These are phyloP conservation scores for Andalucia godoyi DNA, from an alignment of 78 protist species.

Conservation along the genomic window DNA sequence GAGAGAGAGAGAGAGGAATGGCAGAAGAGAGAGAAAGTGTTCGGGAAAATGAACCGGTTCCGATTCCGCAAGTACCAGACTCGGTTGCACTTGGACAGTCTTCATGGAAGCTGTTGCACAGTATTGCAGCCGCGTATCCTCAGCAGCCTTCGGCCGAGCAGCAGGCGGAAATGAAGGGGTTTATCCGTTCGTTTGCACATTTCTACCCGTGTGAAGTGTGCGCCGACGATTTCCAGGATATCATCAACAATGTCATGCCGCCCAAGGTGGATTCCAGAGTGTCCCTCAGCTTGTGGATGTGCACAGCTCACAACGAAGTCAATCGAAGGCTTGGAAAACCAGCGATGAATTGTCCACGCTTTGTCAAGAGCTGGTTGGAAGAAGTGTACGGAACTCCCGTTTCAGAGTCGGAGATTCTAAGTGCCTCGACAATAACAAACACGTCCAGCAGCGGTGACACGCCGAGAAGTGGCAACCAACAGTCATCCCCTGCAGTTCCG, in stretches of 20 bases:
- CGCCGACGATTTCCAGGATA: background rate
- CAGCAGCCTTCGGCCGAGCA: background rate
- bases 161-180: background rate
- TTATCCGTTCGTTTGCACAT: background rate
- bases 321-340: slow-evolving; percentile 3
- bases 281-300: background rate
- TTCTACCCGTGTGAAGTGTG: slow-evolving; percentile 7
- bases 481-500: too few species aligned
- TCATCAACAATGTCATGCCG: too few species aligned
- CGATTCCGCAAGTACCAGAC: background rate
- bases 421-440: too few species aligned
- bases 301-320: slow-evolving; percentile 5
- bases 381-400: too few species aligned
- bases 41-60: background rate
- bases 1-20: background rate
- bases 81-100: background rate
- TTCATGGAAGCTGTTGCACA: slow-evolving; percentile 12
- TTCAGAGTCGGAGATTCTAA: too few species aligned
- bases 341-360: background rate
- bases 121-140: slow-evolving; percentile 17
- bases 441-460: too few species aligned
- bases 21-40: background rate
- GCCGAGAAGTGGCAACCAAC: too few species aligned
- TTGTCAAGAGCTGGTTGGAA: too few species aligned
- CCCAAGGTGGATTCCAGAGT: background rate